Base-by-base conservation (phyloP, 2,329 filamentous ascomycete species). In the Boeremia lycopersici region DNA sequence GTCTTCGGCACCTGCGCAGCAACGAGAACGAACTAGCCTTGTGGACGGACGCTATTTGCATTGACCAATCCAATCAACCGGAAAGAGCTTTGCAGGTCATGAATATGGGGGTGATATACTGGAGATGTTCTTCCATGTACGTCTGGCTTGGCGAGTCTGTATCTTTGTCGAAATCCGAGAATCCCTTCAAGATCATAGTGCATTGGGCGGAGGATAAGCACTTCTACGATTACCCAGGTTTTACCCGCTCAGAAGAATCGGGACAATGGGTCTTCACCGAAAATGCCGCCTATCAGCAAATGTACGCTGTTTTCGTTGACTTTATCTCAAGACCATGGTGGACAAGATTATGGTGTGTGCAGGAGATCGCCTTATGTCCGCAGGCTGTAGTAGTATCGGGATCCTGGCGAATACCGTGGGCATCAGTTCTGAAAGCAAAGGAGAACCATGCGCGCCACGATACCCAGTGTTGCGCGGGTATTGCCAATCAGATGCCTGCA, bases 101-200 rank as follows among this genome's bases (percentile, higher is more conserved):
- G 7, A 43, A 48, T n/a, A 61, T 61, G 59, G 48, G 51, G 2
- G 35, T n/a, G 1, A 46, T 61, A 11, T 61, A 61, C 8, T 33
- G 19, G 28, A 35, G 26, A 29, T 44, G 48, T 28, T 13, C 17
- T 8, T 25, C 34, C 2, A 52, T 57, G 33, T 29, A 39, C 12
- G 49, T 57, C 7, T 57, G 54, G 49, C 30, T 57, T 12, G 75
- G 74, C 25, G 36, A 39, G 12, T 28, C 35, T 13, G 28, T 11
- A 4, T 25, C 38, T 13, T 6, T 12, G 4, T 13, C n/a, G 19
- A 12, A 23, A 44, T 15, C 15, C 8, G 34, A 23, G 1, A 35
- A 29, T 11, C 48, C 42, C 1, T 52, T 52, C 7, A 35, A 35
- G 4, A 52, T 52, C 41, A 26, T 52, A 9, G n/a, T 30, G 29